Base-by-base conservation (phyloP, 768 basidiomycete species). In the Tulasnella sp. region DNA sequence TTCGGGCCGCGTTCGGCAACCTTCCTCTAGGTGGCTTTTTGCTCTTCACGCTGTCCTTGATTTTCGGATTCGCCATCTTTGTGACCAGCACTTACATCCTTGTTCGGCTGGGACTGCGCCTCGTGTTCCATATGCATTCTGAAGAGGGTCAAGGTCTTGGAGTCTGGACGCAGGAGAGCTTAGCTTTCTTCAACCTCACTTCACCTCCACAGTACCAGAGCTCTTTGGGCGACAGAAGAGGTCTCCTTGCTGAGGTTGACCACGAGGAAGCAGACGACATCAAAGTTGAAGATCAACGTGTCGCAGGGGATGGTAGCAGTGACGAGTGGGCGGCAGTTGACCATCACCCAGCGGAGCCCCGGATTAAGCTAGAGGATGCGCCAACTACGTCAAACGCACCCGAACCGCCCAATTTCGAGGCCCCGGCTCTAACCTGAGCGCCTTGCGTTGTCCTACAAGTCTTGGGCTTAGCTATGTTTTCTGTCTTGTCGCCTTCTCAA, bases 301-400 rank as follows among this genome's bases (percentile, higher is more conserved):
- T 14, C 15, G 25, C 29, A 9, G 58, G 58, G 7, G 42, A 39
- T 39, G 42, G 42, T 2, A 72, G 71, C 71, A 72, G 31, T 25
- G 71, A 72, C 25, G 71, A 52, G 49, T 72, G 71, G 71, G 71
- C 71, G 39, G 71, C 71, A 31, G 71, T 72, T 40, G 71, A 72
- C 11, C 37, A 42, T 17, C 58, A 64, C 29, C 58, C 25, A 64
- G 29, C 58, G 58, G 58, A 34, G 58, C 29, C 58, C 7, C 29
- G 31, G 31, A 15, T 64, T 12, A 64, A 64, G 31, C 22, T 14
- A 25, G 58, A 64, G 58, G 58, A 58, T 22, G 54, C 11, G n/a
- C 54, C 54, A n/a, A 58, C 29, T 6, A 58, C 54, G 3, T 58
- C 54, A 9, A 29, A 29, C 22, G 25, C 25, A 0, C 22, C n/a